Conservation (phyloP, 768 basidiomycete species). For the Vishniacozyma victoriae region DNA sequence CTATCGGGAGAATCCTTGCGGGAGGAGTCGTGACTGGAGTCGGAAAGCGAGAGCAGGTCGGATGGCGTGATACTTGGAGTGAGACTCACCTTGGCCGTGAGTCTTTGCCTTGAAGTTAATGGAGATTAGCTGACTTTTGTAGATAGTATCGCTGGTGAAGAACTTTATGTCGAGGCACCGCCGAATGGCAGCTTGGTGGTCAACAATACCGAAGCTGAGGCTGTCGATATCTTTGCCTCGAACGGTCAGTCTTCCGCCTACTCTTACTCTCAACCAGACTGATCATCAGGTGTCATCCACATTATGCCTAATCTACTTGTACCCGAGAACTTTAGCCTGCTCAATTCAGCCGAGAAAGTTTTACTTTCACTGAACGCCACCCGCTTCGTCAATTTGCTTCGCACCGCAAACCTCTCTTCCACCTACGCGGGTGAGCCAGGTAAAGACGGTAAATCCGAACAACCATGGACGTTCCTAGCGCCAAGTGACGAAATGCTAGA, state of each 20-base stretch:
- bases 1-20: slow-evolving; percentile 68
- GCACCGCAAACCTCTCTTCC: slow-evolving; percentile 64
- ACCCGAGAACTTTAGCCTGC: slow-evolving; percentile 64
- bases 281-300: slow-evolving; percentile 67
- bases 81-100: slow-evolving; percentile 8
- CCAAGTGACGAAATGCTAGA: slow-evolving; percentile 76
- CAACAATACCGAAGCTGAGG: slow-evolving; percentile 51
- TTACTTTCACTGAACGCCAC: slow-evolving; percentile 88
- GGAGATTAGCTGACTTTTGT: slow-evolving; percentile 8
- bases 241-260: slow-evolving; percentile 54
- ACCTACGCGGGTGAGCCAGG: slow-evolving; percentile 42
- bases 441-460: slow-evolving; percentile 25
- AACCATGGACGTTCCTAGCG: slow-evolving; percentile 80
- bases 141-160: slow-evolving; percentile 16
- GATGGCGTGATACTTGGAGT: slow-evolving; percentile 43
- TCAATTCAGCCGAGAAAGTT: slow-evolving; percentile 86
- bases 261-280: not conserved
- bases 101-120: not conserved
- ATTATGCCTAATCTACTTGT: slow-evolving; percentile 76
- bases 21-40: slow-evolving; percentile 29
- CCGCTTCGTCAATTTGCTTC: slow-evolving; percentile 78
- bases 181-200: slow-evolving; percentile 52
- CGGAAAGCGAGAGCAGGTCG: slow-evolving; percentile 30
- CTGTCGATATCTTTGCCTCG: slow-evolving; percentile 78
- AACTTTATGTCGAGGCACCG: slow-evolving; percentile 43